Percentiles rank a stretch among this genome's conserved stretches.
phyloP scores from a whole-genome alignment of 495 filamentous ascomycete genomes.

The Delitschia confertaspora region DNA sequence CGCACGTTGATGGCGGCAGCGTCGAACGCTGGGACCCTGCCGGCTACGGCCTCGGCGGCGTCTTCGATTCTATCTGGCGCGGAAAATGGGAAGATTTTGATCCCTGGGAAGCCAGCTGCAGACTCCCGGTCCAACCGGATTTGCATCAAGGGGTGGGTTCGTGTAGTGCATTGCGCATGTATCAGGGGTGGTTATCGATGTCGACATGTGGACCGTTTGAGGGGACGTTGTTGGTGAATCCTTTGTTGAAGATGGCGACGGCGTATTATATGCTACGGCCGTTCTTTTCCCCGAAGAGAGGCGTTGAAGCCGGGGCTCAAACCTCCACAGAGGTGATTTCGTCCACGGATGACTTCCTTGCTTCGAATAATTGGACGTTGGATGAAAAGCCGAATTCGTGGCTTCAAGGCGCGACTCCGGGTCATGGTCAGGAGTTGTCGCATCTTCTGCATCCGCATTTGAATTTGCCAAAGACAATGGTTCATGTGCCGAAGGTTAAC shows the following conservation, averaged over 20 bases:
- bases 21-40: conserved; percentile 79
- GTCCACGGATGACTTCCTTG: conserved; percentile 38
- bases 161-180: conserved; percentile 79
- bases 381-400: conserved; percentile 41
- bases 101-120: conserved; percentile 64
- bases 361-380: conserved; percentile 44
- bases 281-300: conserved; percentile 56
- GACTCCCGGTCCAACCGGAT: conserved; percentile 60
- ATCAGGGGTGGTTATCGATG: conserved; percentile 82
- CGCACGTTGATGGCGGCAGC: conserved; percentile 77
- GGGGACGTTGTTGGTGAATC: conserved; percentile 78
- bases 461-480: conserved; percentile 63
- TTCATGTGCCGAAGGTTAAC: conserved; percentile 63
- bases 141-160: conserved; percentile 75
- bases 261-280: conserved; percentile 78
- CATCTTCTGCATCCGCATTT: conserved; percentile 67
- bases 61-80: conserved; percentile 63
- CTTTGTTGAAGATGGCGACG: conserved; percentile 61
- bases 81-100: conserved; percentile 78
- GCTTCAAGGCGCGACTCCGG: conserved; percentile 69
- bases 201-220: conserved; percentile 60
- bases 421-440: conserved; percentile 69
- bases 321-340: conserved; percentile 27
- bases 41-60: conserved; percentile 59
- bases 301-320: conserved; percentile 12